A percentile compares a stretch with the other conserved stretches of the same genome.
phyloP scores from a whole-genome alignment of 2,329 filamentous ascomycete species.

The Albifimbria verrucaria region DNA sequence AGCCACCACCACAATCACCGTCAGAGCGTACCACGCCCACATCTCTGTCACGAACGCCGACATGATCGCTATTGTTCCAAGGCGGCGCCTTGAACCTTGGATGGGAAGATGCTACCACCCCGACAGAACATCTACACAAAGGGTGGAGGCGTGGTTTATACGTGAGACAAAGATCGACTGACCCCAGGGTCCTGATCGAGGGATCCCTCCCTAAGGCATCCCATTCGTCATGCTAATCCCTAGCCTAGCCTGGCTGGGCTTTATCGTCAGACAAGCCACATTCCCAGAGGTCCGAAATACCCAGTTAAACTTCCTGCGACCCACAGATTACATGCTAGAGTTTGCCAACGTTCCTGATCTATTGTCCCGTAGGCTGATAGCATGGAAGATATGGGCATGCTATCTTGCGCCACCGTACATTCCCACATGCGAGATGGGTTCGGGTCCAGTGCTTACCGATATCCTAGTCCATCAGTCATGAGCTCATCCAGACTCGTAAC shows the following conservation, averaged over 20 bases:
- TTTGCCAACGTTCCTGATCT: too few species aligned
- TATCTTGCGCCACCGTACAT: too few species aligned
- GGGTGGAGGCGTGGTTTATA: background rate
- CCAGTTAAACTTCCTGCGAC: too few species aligned
- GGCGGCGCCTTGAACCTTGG: slow-evolving; percentile 62
- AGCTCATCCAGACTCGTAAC: background rate
- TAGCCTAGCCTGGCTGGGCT: background rate
- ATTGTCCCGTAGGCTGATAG: too few species aligned
- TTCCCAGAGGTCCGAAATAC: background rate
- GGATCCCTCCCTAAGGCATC: background rate
- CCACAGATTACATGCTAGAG: background rate
- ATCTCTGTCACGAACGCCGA: slow-evolving; percentile 28
- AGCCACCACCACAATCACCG: slow-evolving; percentile 30
- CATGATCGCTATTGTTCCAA: slow-evolving; percentile 31
- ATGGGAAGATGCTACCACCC: background rate
- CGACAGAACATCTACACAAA: background rate
- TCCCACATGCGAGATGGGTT: too few species aligned
- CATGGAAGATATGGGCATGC: too few species aligned
- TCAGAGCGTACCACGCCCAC: slow-evolving; percentile 40
- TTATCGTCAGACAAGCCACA: background rate
- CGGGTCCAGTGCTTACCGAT: too few species aligned
- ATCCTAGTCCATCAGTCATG: background rate
- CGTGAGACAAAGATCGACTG: background rate
- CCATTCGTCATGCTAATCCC: background rate
- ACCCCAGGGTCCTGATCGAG: background rate